A percentile compares a stretch with the other conserved stretches of the same genome.
phyloP scores from a whole-genome alignment of 2,329 filamentous ascomycete genomes.

The Calonectria hongkongensis region DNA sequence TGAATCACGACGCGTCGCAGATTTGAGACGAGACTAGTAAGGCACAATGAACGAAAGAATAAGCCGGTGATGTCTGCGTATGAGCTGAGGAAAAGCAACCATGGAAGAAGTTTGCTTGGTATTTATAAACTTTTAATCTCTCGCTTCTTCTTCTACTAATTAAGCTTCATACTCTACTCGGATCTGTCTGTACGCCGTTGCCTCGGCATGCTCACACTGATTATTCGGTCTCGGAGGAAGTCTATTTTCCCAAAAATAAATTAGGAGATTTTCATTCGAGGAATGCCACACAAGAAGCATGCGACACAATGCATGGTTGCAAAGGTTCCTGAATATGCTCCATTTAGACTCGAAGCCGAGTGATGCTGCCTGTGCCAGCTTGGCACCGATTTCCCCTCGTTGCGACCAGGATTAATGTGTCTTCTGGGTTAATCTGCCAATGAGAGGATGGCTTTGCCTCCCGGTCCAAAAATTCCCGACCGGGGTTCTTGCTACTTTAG shows the following conservation, averaged over 20 bases:
- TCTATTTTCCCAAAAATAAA: constrained; percentile 12
- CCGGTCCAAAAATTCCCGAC: background rate
- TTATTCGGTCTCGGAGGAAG: constrained; percentile 2
- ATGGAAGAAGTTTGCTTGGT: background rate
- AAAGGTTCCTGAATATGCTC: constrained; percentile 18
- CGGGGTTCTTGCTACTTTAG: constrained; percentile 19
- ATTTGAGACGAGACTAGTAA: background rate
- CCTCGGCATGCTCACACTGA: background rate
- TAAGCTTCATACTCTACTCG: background rate
- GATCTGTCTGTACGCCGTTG: background rate
- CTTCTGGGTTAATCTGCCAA: constrained; percentile 11
- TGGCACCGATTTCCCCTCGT: constrained; percentile 16
- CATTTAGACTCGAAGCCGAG: constrained; percentile 5
- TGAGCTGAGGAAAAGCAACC: background rate
- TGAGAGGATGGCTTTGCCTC: background rate
- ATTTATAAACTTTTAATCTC: background rate
- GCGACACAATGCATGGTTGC: background rate
- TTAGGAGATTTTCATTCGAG: background rate
- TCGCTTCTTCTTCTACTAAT: background rate
- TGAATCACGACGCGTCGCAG: background rate
- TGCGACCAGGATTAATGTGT: background rate
- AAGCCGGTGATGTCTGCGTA: background rate
- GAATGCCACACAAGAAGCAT: background rate
- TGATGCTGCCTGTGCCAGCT: constrained; percentile 5
- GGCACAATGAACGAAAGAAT: background rate